Base-by-base conservation (phyloP, 306 rosid genomes). In the Canavalia ensiformis region DNA sequence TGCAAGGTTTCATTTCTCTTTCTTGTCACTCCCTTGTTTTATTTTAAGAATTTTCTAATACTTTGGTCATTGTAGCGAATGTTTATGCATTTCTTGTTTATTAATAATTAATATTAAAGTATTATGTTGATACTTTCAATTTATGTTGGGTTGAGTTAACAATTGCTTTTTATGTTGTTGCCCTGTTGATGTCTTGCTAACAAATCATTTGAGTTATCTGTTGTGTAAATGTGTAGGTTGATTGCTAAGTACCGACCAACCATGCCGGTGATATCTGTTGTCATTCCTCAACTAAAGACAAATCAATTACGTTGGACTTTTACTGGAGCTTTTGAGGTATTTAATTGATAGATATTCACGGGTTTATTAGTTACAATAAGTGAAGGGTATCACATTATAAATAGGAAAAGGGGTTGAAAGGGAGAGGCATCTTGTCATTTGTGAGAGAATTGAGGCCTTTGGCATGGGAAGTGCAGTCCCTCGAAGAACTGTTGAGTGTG, bases 301-400 rank as follows among this genome's bases (percentile, higher is more conserved):
- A 92, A 92, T 86, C 94, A 90, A 77, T 88, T 92, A 7, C 89
- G 90, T 28, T 92, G 97, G 97, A 91, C 95, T 82, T 94, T 94
- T 69, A 90, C 85, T 30, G 98, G 98, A 67, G 98, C 97, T 62
- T 94, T 94, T 81, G 92, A 90, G 98, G 98, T 94, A 75, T 82
- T 37, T 52, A 37, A 71, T 74, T 56, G 37, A 77, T 10, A 78
- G 25, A 6, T 31, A 18, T 18, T 0, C 25, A 18, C 0, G 25
- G 25, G 25, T 18, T 18, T 18, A 18, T 18, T 18, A 18, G 25
- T 18, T 18, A 18, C 25, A 18, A 18, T 18, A 18, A 18, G 25
- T 18, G 25, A 18, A 18, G 25, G 25, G 25, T 18, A 18, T 18
- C 25, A 18, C 25, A 18, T 18, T 18, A 18, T 18, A 18, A 18